These are phyloP conservation scores for Malania oleifera DNA, from an alignment of 164 flowering plant genomes.

Conservation along the genomic window DNA sequence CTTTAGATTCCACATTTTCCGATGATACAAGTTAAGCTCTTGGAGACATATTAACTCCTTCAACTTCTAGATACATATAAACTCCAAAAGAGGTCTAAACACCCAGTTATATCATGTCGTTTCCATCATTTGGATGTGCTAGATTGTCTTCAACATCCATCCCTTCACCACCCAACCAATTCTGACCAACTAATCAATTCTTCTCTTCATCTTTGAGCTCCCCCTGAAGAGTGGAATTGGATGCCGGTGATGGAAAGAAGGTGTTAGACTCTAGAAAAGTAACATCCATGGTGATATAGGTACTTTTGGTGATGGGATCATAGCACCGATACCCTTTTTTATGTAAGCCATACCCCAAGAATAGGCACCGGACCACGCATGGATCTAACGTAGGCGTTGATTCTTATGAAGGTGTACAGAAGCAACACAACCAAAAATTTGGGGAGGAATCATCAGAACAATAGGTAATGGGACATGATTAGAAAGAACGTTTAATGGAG, in stretches of 20 bases:
- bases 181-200: not conserved
- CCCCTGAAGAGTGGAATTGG: not conserved
- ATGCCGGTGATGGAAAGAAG: not conserved
- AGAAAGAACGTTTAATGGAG: not conserved
- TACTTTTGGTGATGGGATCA: not conserved
- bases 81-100: too few relatives aligned
- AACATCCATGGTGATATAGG: not conserved
- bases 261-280: not conserved
- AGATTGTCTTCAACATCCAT: too few relatives aligned
- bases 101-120: too few relatives aligned
- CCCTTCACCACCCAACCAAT: not conserved
- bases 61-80: too few relatives aligned
- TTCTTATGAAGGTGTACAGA: not conserved
- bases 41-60: too few relatives aligned
- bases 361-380: not conserved
- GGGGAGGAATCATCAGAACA: not conserved
- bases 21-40: too few relatives aligned
- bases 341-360: not conserved
- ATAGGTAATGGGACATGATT: not conserved
- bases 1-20: too few relatives aligned
- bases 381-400: not conserved
- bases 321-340: not conserved
- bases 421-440: not conserved
- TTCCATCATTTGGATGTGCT: too few relatives aligned
- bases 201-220: not conserved